Base-by-base conservation (phyloP, 2,329 filamentous ascomycete species). In the Diaporthe vaccinii region DNA sequence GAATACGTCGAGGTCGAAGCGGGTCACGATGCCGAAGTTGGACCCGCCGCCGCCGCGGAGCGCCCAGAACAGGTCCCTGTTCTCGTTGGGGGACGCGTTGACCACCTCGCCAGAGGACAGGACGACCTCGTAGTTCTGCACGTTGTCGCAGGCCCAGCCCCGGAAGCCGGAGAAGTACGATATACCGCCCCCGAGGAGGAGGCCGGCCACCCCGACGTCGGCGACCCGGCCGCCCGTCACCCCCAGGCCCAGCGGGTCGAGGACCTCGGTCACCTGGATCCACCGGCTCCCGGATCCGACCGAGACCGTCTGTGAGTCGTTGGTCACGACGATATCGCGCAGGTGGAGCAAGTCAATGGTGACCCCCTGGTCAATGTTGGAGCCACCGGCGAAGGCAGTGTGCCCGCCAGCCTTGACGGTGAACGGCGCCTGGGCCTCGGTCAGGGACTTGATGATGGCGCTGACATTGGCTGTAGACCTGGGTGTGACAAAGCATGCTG, bases 111-210 rank as follows among this genome's bases (percentile, higher is more conserved):
- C 88, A 12, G 84, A 82, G 0, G 86, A 84, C 0, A 88, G 81
- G 0, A 91, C 87, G 12, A 91, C 82, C 76, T 89, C 82, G 67
- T 83, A 88, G 44, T 82, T 84, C 34, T 79, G 77, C 15, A 88
- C 84, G n/a, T 84, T 86, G 78, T 89, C 87, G 74, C 85, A 87
- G 9, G 83, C 85, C 79, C 85, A 87, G 3, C 89, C 88, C 28
- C 84, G 80, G 0, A 80, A 80, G 0, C 84, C 83, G 4, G 85
- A 84, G 78, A 89, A 86, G 80, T 84, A 89, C 0, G 87, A 87
- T 28, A 89, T 84, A 7, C 89, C 89, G 39, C 88, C 86, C 8
- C 86, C 86, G 1, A 88, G 83, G 9, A 85, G 78, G 36, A 87
- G 81, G 2, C 87, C 87, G 6, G 84, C 82, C 1, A 88, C 86